These are phyloP conservation scores for Chalciporus piperatus DNA, from an alignment of 768 basidiomycete genomes.

Conservation along the genomic window DNA sequence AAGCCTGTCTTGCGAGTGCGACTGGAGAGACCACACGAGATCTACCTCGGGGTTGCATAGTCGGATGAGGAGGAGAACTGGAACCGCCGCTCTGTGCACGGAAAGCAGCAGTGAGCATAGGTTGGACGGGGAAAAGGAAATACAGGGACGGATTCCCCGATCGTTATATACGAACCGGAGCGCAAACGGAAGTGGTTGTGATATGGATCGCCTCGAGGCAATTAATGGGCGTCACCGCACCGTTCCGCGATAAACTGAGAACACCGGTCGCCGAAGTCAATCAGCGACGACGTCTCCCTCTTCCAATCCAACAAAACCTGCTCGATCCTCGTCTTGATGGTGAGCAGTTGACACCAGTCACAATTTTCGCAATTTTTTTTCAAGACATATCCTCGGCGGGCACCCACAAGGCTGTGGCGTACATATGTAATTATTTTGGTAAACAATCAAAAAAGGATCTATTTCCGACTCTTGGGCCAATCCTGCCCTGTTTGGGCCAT, in stretches of 20 bases:
- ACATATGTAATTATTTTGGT: neutral
- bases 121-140: constrained; percentile 1
- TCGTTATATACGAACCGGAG: constrained; percentile 15
- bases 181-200: constrained; percentile 4
- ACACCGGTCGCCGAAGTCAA: too few species aligned
- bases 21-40: constrained; percentile 41
- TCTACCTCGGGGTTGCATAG: constrained; percentile 37
- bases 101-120: constrained; percentile 25
- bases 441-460: neutral
- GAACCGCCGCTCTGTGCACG: constrained; percentile 19
- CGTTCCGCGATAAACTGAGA: neutral
- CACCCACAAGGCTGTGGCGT: neutral
- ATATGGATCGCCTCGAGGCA: constrained; percentile 21
- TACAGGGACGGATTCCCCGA: constrained; percentile 5
- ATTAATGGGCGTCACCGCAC: constrained; percentile 12
- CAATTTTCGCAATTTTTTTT: too few species aligned
- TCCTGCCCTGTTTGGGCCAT: neutral
- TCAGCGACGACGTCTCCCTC: too few species aligned
- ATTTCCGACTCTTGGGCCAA: neutral
- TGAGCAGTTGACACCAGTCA: too few species aligned
- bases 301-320: too few species aligned
- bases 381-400: too few species aligned
- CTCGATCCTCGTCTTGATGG: too few species aligned
- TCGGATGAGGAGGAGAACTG: constrained; percentile 24
- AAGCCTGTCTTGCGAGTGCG: constrained; percentile 43